Conservation (phyloP, 148 eudicot genomes). For the Nepenthes gracilis region DNA sequence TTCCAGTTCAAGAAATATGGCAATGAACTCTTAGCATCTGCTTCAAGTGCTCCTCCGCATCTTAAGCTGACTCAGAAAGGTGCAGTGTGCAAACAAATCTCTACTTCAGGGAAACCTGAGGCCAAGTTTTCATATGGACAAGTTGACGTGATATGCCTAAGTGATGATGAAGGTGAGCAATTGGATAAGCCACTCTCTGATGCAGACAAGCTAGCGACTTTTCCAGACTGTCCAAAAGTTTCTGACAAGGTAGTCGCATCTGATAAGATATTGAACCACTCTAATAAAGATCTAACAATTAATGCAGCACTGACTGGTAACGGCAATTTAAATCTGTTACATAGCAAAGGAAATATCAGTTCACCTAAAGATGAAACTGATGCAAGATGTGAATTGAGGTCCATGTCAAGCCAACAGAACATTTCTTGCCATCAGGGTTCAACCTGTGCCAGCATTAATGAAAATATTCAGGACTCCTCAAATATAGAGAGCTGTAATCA, state of each 20-base stretch:
- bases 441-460: conserved; percentile 15
- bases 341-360: conserved; percentile 19
- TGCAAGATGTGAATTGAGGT: conserved; percentile 18
- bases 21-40: conserved; percentile 8
- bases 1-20: conserved; percentile 22
- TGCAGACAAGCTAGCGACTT: conserved; percentile 11
- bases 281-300: conserved; percentile 1
- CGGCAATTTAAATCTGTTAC: conserved; percentile 17
- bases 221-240: conserved; percentile 12
- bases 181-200: conserved; percentile 13
- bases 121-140: conserved; percentile 20
- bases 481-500: conserved; percentile 19
- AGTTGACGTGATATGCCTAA: conserved; percentile 56
- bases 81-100: conserved; percentile 7
- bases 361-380: conserved; percentile 23
- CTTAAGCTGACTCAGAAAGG: conserved; percentile 13
- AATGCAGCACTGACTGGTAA: conserved; percentile 29
- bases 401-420: conserved; percentile 18
- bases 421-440: conserved; percentile 23
- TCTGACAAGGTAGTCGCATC: conserved; percentile 8
- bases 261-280: too few relatives aligned
- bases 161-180: conserved; percentile 83
- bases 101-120: conserved; percentile 18
- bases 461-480: conserved; percentile 19
- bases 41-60: conserved; percentile 6